These are phyloP conservation scores for Colletotrichum camelliae DNA, from an alignment of 2,329 filamentous ascomycete species.

Conservation along the genomic window DNA sequence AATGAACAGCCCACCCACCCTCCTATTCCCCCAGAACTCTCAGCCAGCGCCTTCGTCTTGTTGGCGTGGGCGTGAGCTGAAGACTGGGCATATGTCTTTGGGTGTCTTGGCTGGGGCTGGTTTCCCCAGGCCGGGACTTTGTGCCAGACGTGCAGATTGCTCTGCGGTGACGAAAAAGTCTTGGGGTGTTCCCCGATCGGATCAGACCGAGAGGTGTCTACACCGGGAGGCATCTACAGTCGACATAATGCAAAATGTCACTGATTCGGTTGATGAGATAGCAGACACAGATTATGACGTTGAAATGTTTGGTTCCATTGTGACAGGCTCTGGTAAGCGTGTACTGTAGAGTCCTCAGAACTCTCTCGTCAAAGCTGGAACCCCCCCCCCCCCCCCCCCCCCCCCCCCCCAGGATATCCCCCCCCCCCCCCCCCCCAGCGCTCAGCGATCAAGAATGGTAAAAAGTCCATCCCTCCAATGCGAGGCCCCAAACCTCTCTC, in stretches of 20 bases:
- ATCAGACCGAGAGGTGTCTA: slow-evolving; percentile 5
- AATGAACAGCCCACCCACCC: neutral
- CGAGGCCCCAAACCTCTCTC: neutral
- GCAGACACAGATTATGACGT: neutral
- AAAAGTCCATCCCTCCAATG: neutral
- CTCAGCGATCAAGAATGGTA: slow-evolving; percentile 9
- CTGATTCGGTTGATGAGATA: neutral
- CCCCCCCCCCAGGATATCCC: too few species aligned
- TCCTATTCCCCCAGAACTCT: neutral
- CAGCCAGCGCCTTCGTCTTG: neutral
- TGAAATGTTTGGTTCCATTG: neutral
- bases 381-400: too few species aligned
- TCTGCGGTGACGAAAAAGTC: neutral
- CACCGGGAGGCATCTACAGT: neutral
- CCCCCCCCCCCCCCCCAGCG: too few species aligned
- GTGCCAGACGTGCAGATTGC: neutral
- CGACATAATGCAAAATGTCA: neutral
- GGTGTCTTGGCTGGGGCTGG: neutral
- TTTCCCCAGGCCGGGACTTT: neutral
- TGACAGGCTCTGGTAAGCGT: slow-evolving; percentile 10
- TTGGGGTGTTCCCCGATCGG: slow-evolving; percentile 2
- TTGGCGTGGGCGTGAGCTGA: neutral
- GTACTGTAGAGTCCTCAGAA: neutral
- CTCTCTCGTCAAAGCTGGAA: neutral
- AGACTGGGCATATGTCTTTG: neutral